Evolutionary conservation across 495 filamentous ascomycete species (phyloP).

Genomic region (Aspergillus incahuasiensis): DNA sequence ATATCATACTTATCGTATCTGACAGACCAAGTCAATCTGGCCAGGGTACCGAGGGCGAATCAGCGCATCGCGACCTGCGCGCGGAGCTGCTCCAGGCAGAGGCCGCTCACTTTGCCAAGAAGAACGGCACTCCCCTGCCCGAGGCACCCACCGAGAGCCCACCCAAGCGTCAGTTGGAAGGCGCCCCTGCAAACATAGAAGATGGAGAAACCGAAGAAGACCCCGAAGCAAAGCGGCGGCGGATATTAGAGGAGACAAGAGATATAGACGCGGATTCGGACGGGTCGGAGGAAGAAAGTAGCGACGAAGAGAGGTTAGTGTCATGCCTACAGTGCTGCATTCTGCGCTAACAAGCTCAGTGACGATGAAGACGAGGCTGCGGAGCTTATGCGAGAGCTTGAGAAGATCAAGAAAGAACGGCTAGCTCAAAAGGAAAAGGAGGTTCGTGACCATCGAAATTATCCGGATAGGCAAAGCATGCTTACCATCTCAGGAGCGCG

Average conservation of each 20-base stretch:
- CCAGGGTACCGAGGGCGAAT: conserved; percentile 81
- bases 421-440: conserved; percentile 81
- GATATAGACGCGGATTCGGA: conserved; percentile 91
- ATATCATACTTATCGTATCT: neutral
- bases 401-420: conserved; percentile 89
- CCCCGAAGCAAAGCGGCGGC: conserved; percentile 74
- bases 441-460: conserved; percentile 34
- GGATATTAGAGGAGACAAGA: conserved; percentile 81
- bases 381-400: conserved; percentile 84
- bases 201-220: conserved; percentile 54
- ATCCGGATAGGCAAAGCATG: neutral
- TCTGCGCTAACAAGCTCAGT: conserved; percentile 31
- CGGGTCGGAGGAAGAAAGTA: conserved; percentile 62
- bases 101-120: conserved; percentile 80
- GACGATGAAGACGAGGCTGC: conserved; percentile 87
- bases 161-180: conserved; percentile 66
- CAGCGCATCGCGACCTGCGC: conserved; percentile 71
- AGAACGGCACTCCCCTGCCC: conserved; percentile 54
- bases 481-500: conserved; percentile 54
- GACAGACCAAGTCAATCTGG: conserved; percentile 62
- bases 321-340: too few species aligned
- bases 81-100: conserved; percentile 89
- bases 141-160: conserved; percentile 34
- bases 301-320: conserved; percentile 61
- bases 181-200: conserved; percentile 28